phyloP scores from a whole-genome alignment of 306 rosid genomes.

The Sesbania bispinosa region DNA sequence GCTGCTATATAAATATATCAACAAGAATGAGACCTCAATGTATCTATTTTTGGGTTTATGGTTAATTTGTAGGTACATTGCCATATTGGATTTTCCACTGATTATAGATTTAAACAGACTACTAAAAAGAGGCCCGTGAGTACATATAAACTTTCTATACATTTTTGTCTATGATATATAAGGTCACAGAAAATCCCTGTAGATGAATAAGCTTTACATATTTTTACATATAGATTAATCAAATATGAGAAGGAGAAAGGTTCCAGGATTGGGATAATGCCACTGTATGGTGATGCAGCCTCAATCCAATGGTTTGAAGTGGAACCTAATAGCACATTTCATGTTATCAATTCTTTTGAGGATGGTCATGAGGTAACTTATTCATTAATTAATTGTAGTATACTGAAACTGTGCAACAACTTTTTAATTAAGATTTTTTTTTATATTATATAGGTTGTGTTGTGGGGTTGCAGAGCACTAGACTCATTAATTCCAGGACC shows the following conservation, averaged over 20 bases:
- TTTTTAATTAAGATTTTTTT: too few relatives aligned
- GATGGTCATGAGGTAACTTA: constrained; percentile 60
- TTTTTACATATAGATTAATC: constrained; percentile 43
- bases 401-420: background rate
- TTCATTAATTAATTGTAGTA: background rate
- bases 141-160: too few relatives aligned
- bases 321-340: constrained; percentile 62
- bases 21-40: too few relatives aligned
- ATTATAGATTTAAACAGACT: constrained; percentile 56
- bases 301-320: constrained; percentile 69
- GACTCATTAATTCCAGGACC: constrained; percentile 60
- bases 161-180: background rate
- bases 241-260: constrained; percentile 45
- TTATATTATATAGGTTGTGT: background rate
- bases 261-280: constrained; percentile 77
- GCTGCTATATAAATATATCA: too few relatives aligned
- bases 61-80: constrained; percentile 47
- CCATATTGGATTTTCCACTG: constrained; percentile 65
- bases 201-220: background rate
- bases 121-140: constrained; percentile 63
- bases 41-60: too few relatives aligned
- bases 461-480: constrained; percentile 71
- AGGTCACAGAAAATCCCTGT: background rate
- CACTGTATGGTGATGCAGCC: constrained; percentile 56
- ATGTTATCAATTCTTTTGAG: constrained; percentile 65